phyloP scores from a whole-genome alignment of 768 basidiomycete species.

The Suillus occidentalis region DNA sequence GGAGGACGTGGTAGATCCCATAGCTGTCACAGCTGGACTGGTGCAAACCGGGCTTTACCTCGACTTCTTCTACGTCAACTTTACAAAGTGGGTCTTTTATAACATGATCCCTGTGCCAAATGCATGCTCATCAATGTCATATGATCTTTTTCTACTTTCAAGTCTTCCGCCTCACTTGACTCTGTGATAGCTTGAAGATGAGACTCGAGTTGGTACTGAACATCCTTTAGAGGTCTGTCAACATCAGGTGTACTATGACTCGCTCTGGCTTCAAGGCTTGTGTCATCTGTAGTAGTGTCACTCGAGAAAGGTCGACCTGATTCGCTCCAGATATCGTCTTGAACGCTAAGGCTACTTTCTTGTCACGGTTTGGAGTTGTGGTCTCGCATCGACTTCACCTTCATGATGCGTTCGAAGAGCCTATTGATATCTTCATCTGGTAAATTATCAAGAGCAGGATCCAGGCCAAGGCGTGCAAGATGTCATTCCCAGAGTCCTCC shows the following conservation, averaged over 20 bases:
- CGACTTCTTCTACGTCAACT: slow-evolving; percentile 89
- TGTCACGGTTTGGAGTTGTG: slow-evolving; percentile 80
- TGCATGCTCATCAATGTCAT: slow-evolving; percentile 48
- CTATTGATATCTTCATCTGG: slow-evolving; percentile 95
- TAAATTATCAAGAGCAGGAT: slow-evolving; percentile 88
- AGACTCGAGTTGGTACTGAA: slow-evolving; percentile 74
- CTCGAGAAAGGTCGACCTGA: slow-evolving; percentile 76
- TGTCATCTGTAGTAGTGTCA: slow-evolving; percentile 84
- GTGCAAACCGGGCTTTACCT: slow-evolving; percentile 95
- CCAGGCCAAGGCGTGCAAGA: slow-evolving; percentile 80
- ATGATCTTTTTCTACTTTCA: slow-evolving; percentile 89
- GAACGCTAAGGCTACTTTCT: slow-evolving; percentile 85
- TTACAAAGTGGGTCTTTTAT: slow-evolving; percentile 53
- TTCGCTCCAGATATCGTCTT: slow-evolving; percentile 89
- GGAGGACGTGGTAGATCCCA: slow-evolving; percentile 82
- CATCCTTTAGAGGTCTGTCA: slow-evolving; percentile 63
- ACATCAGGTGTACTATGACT: slow-evolving; percentile 65
- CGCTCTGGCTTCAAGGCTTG: slow-evolving; percentile 70
- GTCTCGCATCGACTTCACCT: slow-evolving; percentile 85
- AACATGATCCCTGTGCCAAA: slow-evolving; percentile 4
- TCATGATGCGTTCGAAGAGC: slow-evolving; percentile 91
- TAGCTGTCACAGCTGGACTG: slow-evolving; percentile 91
- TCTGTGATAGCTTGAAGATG: slow-evolving; percentile 62
- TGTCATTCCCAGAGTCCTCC: slow-evolving; percentile 62
- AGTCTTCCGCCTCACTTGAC: slow-evolving; percentile 77